A percentile compares a stretch with the other conserved stretches of the same genome.
These are phyloP conservation scores for Nakazawaea siamensis DNA, from an alignment of 805 yeast genomes.

Conservation along the genomic window DNA sequence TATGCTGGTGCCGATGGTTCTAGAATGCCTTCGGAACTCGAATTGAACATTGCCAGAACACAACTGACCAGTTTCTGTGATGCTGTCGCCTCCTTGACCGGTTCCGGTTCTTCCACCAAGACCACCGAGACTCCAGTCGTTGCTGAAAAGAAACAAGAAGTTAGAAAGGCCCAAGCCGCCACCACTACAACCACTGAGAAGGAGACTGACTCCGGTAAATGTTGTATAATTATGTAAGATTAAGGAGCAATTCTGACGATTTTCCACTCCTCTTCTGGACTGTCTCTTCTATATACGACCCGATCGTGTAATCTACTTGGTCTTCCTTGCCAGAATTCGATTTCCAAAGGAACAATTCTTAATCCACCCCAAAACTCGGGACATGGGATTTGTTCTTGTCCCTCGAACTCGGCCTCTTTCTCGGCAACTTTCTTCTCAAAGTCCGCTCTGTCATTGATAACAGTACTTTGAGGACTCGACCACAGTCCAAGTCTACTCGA, in stretches of 20 bases:
- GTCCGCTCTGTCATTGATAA: slow-evolving; percentile 48
- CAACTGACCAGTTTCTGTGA: slow-evolving; percentile 65
- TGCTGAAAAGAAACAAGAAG: slow-evolving; percentile 1
- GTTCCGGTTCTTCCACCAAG: neutral
- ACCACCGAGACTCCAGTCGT: neutral
- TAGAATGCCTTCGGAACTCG: slow-evolving; percentile 57
- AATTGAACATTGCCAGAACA: slow-evolving; percentile 49
- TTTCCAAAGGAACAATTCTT: slow-evolving; percentile 76
- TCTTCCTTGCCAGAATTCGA: slow-evolving; percentile 98
- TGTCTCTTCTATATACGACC: slow-evolving; percentile 56
- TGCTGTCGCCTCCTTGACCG: slow-evolving; percentile 26
- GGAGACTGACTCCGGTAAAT: slow-evolving; percentile 1
- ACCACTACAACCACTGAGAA: slow-evolving; percentile 1
- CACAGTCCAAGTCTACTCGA: slow-evolving; percentile 95
- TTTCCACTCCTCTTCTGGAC: slow-evolving; percentile 46
- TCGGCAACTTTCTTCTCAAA: slow-evolving; percentile 45
- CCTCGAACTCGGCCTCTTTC: slow-evolving; percentile 50
- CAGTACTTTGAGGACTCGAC: slow-evolving; percentile 84
- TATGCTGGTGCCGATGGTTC: slow-evolving; percentile 72
- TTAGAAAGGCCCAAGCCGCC: neutral
- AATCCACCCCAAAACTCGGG: slow-evolving; percentile 97
- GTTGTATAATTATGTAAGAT: slow-evolving; percentile 2
- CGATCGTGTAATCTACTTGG: slow-evolving; percentile 86
- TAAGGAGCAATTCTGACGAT: slow-evolving; percentile 65
- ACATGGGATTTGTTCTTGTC: slow-evolving; percentile 67